These are phyloP conservation scores for Leccinum brunneo-olivaceum DNA, from an alignment of 1,284 basidiomycete species.

Conservation along the genomic window DNA sequence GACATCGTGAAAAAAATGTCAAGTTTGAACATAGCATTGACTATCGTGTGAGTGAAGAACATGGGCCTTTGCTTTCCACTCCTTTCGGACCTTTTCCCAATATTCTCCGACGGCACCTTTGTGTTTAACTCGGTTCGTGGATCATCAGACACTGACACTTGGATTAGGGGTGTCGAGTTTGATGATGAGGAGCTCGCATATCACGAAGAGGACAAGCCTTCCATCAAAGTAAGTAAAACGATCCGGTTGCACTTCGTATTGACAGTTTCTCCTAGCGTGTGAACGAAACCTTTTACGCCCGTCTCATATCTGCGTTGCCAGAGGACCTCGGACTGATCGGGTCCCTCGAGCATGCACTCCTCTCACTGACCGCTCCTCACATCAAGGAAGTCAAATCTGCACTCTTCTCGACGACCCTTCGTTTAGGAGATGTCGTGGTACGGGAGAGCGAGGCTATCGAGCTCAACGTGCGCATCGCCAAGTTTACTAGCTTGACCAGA, in stretches of 20 bases:
- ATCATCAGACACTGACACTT: neutral
- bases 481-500: constrained; percentile 71
- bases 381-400: constrained; percentile 64
- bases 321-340: constrained; percentile 51
- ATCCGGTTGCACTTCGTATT: neutral
- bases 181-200: constrained; percentile 66
- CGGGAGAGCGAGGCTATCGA: constrained; percentile 66
- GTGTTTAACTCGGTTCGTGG: neutral
- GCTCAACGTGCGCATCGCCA: constrained; percentile 73
- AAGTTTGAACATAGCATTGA: constrained; percentile 48
- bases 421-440: constrained; percentile 67
- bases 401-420: constrained; percentile 56
- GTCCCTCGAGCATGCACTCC: constrained; percentile 65
- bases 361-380: constrained; percentile 63
- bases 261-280: constrained; percentile 39
- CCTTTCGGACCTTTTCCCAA: too few species aligned
- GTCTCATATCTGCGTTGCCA: constrained; percentile 41
- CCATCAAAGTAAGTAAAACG: constrained; percentile 52
- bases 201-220: constrained; percentile 61
- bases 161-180: constrained; percentile 74
- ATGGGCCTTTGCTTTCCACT: neutral
- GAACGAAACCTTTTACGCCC: constrained; percentile 75
- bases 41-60: constrained; percentile 52
- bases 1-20: constrained; percentile 67
- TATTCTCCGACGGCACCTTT: too few species aligned